These are phyloP conservation scores for Tetratostichococcus sp. DNA, from an alignment of 139 green algal species.

Conservation along the genomic window DNA sequence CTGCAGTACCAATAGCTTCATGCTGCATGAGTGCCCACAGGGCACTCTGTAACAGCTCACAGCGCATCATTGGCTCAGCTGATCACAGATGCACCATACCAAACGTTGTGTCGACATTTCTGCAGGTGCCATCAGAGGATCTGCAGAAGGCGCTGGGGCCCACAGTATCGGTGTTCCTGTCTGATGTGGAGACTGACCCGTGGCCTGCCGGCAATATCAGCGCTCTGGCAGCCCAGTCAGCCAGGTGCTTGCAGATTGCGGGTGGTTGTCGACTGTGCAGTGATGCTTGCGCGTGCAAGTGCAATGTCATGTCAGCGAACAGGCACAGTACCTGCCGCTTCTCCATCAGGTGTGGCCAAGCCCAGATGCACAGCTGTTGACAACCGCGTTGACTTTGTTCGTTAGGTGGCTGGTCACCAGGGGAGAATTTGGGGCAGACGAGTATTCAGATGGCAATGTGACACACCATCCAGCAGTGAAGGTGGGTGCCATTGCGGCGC, in stretches of 20 bases:
- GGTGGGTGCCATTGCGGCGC: background rate
- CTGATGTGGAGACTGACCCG: slow-evolving; percentile 74
- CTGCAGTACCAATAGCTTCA: too few relatives aligned
- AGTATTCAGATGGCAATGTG: slow-evolving; percentile 4
- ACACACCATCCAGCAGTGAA: slow-evolving; percentile 8
- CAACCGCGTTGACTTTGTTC: too few relatives aligned
- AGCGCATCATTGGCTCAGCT: too few relatives aligned
- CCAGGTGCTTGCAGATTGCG: slow-evolving; percentile 9
- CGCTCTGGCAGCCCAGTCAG: slow-evolving; percentile 26
- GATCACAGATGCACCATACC: too few relatives aligned
- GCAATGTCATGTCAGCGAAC: too few relatives aligned
- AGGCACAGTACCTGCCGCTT: too few relatives aligned
- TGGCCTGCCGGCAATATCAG: slow-evolving; percentile 44
- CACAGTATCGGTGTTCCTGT: slow-evolving; percentile 66
- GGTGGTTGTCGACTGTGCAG: too few relatives aligned
- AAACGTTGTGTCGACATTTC: too few relatives aligned
- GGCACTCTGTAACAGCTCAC: background rate
- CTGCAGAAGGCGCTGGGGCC: slow-evolving; percentile 45
- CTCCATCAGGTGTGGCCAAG: too few relatives aligned
- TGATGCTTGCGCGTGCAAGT: too few relatives aligned
- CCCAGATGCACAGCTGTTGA: too few relatives aligned
- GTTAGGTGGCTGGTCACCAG: slow-evolving; percentile 58
- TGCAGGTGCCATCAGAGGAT: slow-evolving; percentile 3
- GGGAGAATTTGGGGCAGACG: slow-evolving; percentile 53
- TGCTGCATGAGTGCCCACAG: too few relatives aligned